Conservation (phyloP, 179 eudicot species). For the Silene coronaria region DNA sequence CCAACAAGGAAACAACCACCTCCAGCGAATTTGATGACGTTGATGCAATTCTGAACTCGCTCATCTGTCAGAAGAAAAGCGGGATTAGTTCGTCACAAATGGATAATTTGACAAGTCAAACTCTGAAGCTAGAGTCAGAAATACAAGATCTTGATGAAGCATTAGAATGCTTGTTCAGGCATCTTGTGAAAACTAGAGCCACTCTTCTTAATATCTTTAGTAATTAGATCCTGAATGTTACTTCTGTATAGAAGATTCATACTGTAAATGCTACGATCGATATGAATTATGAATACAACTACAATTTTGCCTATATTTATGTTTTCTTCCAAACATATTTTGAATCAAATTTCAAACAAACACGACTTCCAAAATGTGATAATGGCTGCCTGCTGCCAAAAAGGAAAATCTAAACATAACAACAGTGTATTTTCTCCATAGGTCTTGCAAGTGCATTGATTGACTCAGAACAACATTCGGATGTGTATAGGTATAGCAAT, state of each 20-base stretch:
- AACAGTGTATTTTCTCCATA: background rate
- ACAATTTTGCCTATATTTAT: slow-evolving; percentile 11
- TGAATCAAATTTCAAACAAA: background rate
- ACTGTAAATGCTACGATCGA: slow-evolving; percentile 12
- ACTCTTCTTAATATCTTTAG: slow-evolving; percentile 42
- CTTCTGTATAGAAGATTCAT: slow-evolving; percentile 7
- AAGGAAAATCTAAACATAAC: background rate
- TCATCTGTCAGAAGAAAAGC: slow-evolving; percentile 24
- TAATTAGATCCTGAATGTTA: slow-evolving; percentile 15
- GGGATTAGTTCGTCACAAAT: slow-evolving; percentile 8
- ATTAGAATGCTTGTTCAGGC: slow-evolving; percentile 39
- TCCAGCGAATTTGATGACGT: slow-evolving; percentile 21
- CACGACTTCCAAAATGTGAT: background rate
- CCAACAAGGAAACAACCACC: slow-evolving; percentile 10
- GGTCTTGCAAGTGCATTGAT: too few relatives aligned
- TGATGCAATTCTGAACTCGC: slow-evolving; percentile 21
- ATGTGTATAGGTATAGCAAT: background rate
- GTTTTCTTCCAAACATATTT: background rate
- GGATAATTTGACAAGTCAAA: slow-evolving; percentile 23
- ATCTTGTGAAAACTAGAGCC: slow-evolving; percentile 40
- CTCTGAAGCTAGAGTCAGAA: slow-evolving; percentile 30
- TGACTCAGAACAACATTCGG: background rate
- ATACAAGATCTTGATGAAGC: slow-evolving; percentile 36
- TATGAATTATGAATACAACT: background rate
- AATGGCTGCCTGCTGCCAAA: background rate